Base-by-base conservation (phyloP, 768 basidiomycete genomes). In the Termitomyces sp. region DNA sequence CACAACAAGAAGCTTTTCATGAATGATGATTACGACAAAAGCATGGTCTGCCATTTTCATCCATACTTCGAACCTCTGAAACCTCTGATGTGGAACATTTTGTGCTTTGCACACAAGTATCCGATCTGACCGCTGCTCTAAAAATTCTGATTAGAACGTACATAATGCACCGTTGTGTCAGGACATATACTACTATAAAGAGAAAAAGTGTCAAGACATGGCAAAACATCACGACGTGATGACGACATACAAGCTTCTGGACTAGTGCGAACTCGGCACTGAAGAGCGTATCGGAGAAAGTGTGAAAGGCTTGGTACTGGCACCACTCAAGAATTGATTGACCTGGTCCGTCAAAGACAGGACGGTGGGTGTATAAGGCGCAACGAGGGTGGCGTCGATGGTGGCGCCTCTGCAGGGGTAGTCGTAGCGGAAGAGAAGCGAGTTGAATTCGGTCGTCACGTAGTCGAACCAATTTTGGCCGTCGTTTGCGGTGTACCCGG, bases 341-440 rank as follows among this genome's bases (percentile, higher is more conserved):
- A 88, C 83, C 62, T 89, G 86, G 57, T 87, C 83, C 0, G 76
- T 78, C 50, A 86, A 66, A 10, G 77, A 82, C 46, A 82, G 68
- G 14, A 85, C 82, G 0, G 76, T 79, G 0, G 83, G 73, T 37
- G 63, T 57, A 62, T 77, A 84, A 5, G 85, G 84, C 4, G 73
- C 60, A 35, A 88, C 85, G 34, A 88, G 76, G 31, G 63, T 75
- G 6, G 79, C 71, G 62, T 87, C 77, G 58, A 87, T 86, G 29
- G 85, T 86, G 23, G 85, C 87, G 9, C 80, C 87, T 23, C 86
- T 82, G 54, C 79, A 84, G 0, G 87, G 87, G 58, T 82, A 82
- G 70, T 88, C 82, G 68, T 84, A 89, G 0, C 82, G 84, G 62
- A 83, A 72, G 41, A 84, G 53, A 11, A 76, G 64, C 8, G 83